These are phyloP conservation scores for Lachancea waltii DNA, from an alignment of 805 yeast species.

Conservation along the genomic window DNA sequence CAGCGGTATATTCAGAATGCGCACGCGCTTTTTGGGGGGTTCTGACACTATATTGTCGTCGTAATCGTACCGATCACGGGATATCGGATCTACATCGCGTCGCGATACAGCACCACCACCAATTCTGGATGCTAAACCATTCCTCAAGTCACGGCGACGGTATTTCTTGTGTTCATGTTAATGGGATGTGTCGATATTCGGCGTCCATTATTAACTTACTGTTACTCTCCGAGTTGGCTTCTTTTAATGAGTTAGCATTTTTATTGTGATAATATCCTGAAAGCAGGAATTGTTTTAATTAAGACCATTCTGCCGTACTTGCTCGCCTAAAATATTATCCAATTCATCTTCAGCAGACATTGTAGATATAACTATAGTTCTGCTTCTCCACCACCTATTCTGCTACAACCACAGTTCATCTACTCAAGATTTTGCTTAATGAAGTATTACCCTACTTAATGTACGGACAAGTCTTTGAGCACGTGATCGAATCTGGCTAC, in stretches of 20 bases:
- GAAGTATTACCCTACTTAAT: background rate
- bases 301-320: slow-evolving; percentile 12
- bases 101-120: slow-evolving; percentile 12
- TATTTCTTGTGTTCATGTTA: slow-evolving; percentile 17
- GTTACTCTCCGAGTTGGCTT: slow-evolving; percentile 3
- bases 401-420: background rate
- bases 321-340: slow-evolving; percentile 16
- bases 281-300: background rate
- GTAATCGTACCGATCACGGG: slow-evolving; percentile 2
- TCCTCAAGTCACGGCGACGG: slow-evolving; percentile 32
- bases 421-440: background rate
- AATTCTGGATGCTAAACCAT: slow-evolving; percentile 24
- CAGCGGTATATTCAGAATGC: slow-evolving; percentile 23
- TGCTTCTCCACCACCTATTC: background rate
- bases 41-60: slow-evolving; percentile 2
- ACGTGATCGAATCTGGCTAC: slow-evolving; percentile 24
- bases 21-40: slow-evolving; percentile 18
- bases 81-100: slow-evolving; percentile 8
- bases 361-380: background rate
- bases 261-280: background rate
- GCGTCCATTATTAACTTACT: slow-evolving; percentile 12
- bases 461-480: slow-evolving; percentile 28
- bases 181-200: background rate
- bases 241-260: slow-evolving; percentile 3
- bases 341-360: slow-evolving; percentile 19